Conservation (phyloP, 2,329 filamentous ascomycete species). For the Alternaria infectoria region DNA sequence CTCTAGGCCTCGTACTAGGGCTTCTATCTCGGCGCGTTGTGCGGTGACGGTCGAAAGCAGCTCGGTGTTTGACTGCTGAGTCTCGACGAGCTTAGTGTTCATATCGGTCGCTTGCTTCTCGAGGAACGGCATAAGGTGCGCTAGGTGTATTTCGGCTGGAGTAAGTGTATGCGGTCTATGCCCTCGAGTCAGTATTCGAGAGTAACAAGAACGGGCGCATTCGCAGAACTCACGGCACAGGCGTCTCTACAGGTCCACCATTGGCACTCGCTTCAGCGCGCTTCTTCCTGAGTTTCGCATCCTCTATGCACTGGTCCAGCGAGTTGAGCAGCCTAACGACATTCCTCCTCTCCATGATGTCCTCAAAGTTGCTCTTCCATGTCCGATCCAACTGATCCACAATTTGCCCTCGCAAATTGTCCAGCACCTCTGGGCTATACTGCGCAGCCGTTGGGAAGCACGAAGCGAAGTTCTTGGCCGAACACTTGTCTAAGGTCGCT, state of each 20-base stretch:
- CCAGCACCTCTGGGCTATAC: constrained; percentile 62
- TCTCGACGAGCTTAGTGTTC: constrained; percentile 55
- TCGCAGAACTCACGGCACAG: constrained; percentile 55
- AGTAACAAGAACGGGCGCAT: not conserved
- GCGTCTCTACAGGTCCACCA: constrained; percentile 42
- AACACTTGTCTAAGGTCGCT: constrained; percentile 66
- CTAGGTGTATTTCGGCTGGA: constrained; percentile 62
- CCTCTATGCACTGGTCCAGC: constrained; percentile 64
- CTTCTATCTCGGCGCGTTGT: constrained; percentile 65
- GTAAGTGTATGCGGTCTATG: constrained; percentile 64
- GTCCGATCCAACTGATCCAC: constrained; percentile 64
- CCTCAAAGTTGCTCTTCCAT: constrained; percentile 66
- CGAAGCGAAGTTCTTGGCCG: constrained; percentile 65
- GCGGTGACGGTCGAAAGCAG: constrained; percentile 58
- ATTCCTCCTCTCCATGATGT: constrained; percentile 62
- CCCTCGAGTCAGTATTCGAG: not conserved
- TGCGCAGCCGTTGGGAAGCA: constrained; percentile 69
- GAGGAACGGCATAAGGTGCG: constrained; percentile 65
- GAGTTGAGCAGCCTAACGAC: constrained; percentile 66
- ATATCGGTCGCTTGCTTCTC: constrained; percentile 58
- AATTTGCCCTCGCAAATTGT: constrained; percentile 64
- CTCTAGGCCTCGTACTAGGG: constrained; percentile 61
- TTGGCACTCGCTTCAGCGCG: constrained; percentile 48
- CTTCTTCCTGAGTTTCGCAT: constrained; percentile 62
- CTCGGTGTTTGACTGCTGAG: constrained; percentile 60